A percentile compares a stretch with the other conserved stretches of the same genome.
Evolutionary conservation across 306 rosid species (phyloP).

Genomic region (Casuarina equisetifolia): DNA sequence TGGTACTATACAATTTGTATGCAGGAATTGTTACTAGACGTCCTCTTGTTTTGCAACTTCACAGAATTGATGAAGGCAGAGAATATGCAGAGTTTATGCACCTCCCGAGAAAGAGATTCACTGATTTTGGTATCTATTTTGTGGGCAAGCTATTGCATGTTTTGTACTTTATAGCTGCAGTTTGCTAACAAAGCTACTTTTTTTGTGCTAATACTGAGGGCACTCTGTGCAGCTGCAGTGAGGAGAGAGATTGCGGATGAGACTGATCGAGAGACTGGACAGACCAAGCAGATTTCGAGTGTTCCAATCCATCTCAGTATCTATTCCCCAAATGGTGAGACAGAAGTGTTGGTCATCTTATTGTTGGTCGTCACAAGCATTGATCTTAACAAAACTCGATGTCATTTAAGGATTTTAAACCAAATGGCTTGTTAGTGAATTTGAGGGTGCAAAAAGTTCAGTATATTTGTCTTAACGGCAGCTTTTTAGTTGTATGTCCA

Average conservation of each 20-base stretch:
- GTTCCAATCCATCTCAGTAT: constrained; percentile 85
- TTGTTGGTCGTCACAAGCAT: neutral
- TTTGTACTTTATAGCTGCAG: constrained; percentile 1
- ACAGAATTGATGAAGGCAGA: constrained; percentile 66
- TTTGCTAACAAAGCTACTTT: neutral
- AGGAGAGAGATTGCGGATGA: constrained; percentile 92
- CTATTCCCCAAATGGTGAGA: constrained; percentile 80
- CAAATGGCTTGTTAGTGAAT: neutral
- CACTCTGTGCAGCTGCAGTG: constrained; percentile 33
- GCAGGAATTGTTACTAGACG: constrained; percentile 92
- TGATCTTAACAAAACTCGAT: constrained; percentile 43
- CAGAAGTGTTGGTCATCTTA: constrained; percentile 7
- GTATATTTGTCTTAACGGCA: neutral
- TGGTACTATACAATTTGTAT: constrained; percentile 7
- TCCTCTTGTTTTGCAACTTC: constrained; percentile 93
- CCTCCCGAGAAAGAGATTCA: constrained; percentile 68
- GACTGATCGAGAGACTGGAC: constrained; percentile 92
- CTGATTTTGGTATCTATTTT: constrained; percentile 63
- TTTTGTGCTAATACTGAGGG: neutral
- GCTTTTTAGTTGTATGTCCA: neutral
- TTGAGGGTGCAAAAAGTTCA: neutral
- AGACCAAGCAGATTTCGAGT: constrained; percentile 27
- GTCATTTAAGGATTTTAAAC: constrained; percentile 46
- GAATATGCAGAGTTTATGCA: constrained; percentile 95
- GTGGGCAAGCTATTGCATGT: constrained; percentile 1